These are phyloP conservation scores for Mycogone perniciosa DNA, from an alignment of 2,329 filamentous ascomycete genomes.

Conservation along the genomic window DNA sequence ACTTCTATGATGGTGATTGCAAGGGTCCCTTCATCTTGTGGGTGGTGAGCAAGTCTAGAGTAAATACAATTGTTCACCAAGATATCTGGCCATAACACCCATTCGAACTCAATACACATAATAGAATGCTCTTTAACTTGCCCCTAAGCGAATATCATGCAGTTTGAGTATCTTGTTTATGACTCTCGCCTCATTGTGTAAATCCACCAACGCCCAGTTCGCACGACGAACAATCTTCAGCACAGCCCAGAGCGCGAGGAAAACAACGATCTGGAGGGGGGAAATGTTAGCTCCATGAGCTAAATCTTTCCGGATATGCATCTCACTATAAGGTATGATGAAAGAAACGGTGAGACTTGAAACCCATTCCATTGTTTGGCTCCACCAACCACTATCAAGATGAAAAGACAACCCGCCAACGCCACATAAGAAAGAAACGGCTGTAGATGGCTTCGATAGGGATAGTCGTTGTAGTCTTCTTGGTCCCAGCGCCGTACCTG, in stretches of 20 bases:
- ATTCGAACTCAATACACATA: no score
- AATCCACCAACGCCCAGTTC: conserved; percentile 8
- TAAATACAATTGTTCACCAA: no score
- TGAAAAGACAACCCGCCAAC: conserved; percentile 28
- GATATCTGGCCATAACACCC: no score
- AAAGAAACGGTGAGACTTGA: conserved; percentile 28
- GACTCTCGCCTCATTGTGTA: conserved; percentile 1
- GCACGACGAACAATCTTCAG: conserved; percentile 7
- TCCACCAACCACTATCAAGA: conserved; percentile 28
- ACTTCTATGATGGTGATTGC: no score
- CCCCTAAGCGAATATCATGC: conserved; percentile 9
- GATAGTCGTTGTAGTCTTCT: conserved; percentile 26
- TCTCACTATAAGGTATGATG: conserved; percentile 33
- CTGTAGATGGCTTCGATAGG: conserved; percentile 33
- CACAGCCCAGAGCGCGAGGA: conserved; percentile 2
- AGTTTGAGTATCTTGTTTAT: conserved; percentile 6
- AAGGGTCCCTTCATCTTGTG: no score
- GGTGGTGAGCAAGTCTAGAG: no score
- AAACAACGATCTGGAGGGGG: conserved; percentile 3
- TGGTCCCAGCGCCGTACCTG: conserved; percentile 22
- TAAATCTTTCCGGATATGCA: neutral
- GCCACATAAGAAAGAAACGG: conserved; percentile 31
- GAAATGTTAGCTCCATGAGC: neutral
- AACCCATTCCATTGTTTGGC: conserved; percentile 32
- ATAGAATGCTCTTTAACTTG: neutral